Base-by-base conservation (phyloP, 306 rosid genomes). In the Astragalus membranaceus region DNA sequence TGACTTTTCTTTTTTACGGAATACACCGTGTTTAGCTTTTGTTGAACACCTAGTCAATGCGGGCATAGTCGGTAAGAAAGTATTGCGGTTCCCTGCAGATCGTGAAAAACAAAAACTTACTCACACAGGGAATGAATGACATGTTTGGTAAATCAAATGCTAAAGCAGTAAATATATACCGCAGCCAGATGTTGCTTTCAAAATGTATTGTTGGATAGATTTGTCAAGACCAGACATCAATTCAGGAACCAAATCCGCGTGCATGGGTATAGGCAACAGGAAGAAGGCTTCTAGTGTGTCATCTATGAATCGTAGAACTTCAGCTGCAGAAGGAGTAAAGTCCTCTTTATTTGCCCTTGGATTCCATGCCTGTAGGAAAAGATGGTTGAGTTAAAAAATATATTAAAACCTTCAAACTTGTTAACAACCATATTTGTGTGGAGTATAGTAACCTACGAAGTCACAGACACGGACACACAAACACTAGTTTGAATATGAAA, bases 211-310 rank as follows among this genome's bases (percentile, higher is more conserved):
- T 74, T 94, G 87, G 77, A 94, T 86, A 75, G 91, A 91, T 77
- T 81, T 87, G 84, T 94, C 96, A 54, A 94, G 89, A 80, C 89
- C 92, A 59, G 73, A 72, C 85, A 80, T 80, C 87, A 94, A 70
- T 62, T 94, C 92, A 64, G 87, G 87, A 85, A 94, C 75, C 85
- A 91, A 77, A 54, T 52, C 80, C 12, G 86, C 55, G 67, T 87
- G 94, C 77, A 66, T 76, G 42, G 95, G 89, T 81, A 91, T 83
- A 20, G 97, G 96, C 76, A 94, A 83, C 79, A 80, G 67, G 86
- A 91, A 86, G 78, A 88, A 94, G 52, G 96, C 97, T 81, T 94
- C 99, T 70, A 91, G 76, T 41, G 92, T 91, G 77, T 88, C 99
- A 77, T 94, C 96, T 33, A 84, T 52, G 58, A 87, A 75, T 59